Percentiles rank a stretch among this genome's conserved stretches.
Evolutionary conservation across 192 early-diverging fungal species (phyloP).

Genomic region (Chytriomyces hyalinus): DNA sequence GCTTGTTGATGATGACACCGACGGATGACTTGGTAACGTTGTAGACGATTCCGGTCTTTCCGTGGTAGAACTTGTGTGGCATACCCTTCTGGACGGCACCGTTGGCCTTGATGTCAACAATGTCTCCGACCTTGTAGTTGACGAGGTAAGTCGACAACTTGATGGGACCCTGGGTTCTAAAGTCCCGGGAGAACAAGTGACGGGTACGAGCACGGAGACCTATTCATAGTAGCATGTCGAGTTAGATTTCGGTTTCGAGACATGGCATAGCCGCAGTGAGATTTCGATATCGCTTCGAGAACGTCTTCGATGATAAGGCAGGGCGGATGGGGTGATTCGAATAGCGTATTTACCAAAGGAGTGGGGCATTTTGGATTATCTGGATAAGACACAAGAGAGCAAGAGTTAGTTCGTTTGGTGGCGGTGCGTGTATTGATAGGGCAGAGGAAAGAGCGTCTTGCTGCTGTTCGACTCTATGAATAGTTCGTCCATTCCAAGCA

Average conservation of each 20-base stretch:
- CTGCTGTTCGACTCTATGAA: no score
- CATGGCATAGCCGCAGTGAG: no score
- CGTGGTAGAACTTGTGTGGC: constrained; percentile 99
- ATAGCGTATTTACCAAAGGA: constrained; percentile 45
- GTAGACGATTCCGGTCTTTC: constrained; percentile 97
- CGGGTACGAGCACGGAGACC: constrained; percentile 95
- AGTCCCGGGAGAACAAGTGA: constrained; percentile 96
- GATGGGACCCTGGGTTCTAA: constrained; percentile 93
- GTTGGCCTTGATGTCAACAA: constrained; percentile 99
- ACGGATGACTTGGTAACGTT: constrained; percentile 99
- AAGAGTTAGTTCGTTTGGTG: background rate
- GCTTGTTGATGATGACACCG: constrained; percentile 98
- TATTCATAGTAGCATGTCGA: background rate
- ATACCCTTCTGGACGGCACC: constrained; percentile 99
- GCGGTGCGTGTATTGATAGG: background rate
- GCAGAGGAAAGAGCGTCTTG: no score
- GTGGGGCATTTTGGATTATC: constrained; percentile 48
- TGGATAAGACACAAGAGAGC: background rate
- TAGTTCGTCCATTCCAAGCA: no score
- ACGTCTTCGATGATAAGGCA: background rate
- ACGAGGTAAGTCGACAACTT: constrained; percentile 96
- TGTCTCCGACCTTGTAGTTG: constrained; percentile 98
- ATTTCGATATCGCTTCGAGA: no score
- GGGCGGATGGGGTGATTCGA: background rate
- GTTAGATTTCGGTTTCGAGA: no score